A percentile compares a stretch with the other conserved stretches of the same genome.
Conservation (phyloP, 495 filamentous ascomycete species). For the Aspergillus kassunensis region DNA sequence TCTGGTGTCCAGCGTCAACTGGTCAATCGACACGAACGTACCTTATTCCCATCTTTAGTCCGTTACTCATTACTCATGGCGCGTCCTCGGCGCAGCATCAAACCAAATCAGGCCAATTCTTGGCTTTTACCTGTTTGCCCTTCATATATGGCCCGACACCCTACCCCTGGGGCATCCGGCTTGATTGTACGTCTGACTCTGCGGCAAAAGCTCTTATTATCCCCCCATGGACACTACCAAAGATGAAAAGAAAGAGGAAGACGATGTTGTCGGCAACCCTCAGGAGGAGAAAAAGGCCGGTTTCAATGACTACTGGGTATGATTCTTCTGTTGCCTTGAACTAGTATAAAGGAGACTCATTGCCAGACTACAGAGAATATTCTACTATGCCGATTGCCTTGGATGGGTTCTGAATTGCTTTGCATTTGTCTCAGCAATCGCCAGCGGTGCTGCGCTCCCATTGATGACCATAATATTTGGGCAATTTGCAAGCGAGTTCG, state of each 20-base stretch:
- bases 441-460: slow-evolving; percentile 42
- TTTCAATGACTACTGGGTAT: slow-evolving; percentile 1
- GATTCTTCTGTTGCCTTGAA: background rate
- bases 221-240: background rate
- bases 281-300: background rate
- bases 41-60: no score
- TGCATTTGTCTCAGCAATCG: slow-evolving; percentile 43
- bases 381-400: slow-evolving; percentile 15
- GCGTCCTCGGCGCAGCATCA: background rate
- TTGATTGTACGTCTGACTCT: background rate
- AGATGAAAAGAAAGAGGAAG: background rate
- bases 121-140: background rate
- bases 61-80: background rate
- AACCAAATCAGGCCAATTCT: background rate
- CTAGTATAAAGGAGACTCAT: background rate
- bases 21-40: no score
- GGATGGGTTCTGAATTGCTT: slow-evolving; percentile 17
- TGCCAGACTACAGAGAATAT: slow-evolving; percentile 8
- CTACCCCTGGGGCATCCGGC: background rate
- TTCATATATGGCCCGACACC: background rate
- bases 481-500: slow-evolving; percentile 29
- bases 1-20: background rate
- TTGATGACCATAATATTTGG: slow-evolving; percentile 42
- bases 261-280: background rate
- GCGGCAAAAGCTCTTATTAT: background rate